Evolutionary conservation across 2,329 filamentous ascomycete species (phyloP).

Genomic region (Lecanosticta acicola): DNA sequence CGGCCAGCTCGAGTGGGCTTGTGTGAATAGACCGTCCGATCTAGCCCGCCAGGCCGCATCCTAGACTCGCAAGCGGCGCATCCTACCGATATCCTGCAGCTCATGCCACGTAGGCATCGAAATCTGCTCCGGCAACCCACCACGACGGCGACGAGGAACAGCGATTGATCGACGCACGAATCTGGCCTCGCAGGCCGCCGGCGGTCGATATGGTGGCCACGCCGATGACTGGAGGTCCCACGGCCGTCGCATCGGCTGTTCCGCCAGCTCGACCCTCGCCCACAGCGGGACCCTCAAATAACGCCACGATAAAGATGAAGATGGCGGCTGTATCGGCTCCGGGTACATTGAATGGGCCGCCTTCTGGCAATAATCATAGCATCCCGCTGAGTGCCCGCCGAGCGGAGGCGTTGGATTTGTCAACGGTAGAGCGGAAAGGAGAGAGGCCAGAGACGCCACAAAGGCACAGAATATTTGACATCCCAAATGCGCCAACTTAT

Average conservation of each 20-base stretch:
- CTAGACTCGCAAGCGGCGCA: constrained; percentile 4
- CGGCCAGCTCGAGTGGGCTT: neutral
- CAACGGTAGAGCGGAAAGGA: constrained; percentile 85
- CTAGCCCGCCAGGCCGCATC: neutral
- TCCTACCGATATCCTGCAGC: constrained; percentile 5
- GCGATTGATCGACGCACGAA: neutral
- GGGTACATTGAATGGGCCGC: constrained; percentile 33
- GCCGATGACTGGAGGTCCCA: constrained; percentile 20
- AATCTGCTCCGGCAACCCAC: neutral
- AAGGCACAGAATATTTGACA: constrained; percentile 58
- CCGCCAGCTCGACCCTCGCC: constrained; percentile 13
- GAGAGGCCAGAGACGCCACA: constrained; percentile 59
- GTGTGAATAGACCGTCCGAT: neutral
- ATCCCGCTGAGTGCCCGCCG: constrained; percentile 60
- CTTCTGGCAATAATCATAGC: constrained; percentile 36
- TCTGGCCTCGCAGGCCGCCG: constrained; percentile 10
- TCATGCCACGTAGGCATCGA: constrained; percentile 7
- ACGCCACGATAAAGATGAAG: constrained; percentile 11
- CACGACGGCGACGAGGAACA: neutral
- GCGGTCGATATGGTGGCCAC: constrained; percentile 27
- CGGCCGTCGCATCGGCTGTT: neutral
- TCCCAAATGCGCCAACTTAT: constrained; percentile 87
- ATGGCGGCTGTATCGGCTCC: constrained; percentile 20
- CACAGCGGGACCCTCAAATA: constrained; percentile 9
- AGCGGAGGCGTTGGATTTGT: constrained; percentile 69